Base-by-base conservation (phyloP, 345 rosid species). In the Populus nigra region DNA sequence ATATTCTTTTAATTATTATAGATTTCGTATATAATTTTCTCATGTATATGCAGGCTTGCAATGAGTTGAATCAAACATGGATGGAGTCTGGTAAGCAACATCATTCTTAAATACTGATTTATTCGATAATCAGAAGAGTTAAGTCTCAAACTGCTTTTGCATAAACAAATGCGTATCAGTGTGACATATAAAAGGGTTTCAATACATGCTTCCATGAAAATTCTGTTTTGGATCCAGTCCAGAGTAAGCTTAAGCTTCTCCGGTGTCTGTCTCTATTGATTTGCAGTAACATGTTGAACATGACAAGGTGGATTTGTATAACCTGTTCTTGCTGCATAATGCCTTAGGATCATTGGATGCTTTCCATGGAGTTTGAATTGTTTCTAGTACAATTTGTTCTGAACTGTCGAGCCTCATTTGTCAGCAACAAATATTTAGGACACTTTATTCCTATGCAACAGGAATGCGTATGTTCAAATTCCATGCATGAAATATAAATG, bases 41-140 rank as follows among this genome's bases (percentile, higher is more conserved):
- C 77, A 53, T 31, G 50, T 53, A 71, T 73, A n/a, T 80, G 68
- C 85, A 96, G 99, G 99, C 98, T 68, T 93, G 98, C 87, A 96
- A 93, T 85, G 99, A 96, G 87, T 85, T 96, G 83, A 85, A 71
- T 69, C 98, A 93, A 80, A 89, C 93, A 49, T 95, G 99, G 99
- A 92, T 93, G 99, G 97, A 93, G 83, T 93, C 99, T 76, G 99
- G 98, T 91, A 84, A 73, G 83, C 69, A 82, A 65, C 45, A 70
- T 67, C 31, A 20, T 75, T 73, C 35, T 71, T 47, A 38, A 23
- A 77, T 57, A 11, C 33, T 39, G 7, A 27, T 10, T 71, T 12
- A 17, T 15, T 72, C 57, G 55, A 55, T 39, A 73, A n/a, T 41
- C 68, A 57, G 29, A 22, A 33, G 18, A 74, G 47, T 77, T 57